A percentile compares a stretch with the other conserved stretches of the same genome.
These are phyloP conservation scores for Saccharomyces mikatae DNA, from an alignment of 805 yeast species.

Conservation along the genomic window DNA sequence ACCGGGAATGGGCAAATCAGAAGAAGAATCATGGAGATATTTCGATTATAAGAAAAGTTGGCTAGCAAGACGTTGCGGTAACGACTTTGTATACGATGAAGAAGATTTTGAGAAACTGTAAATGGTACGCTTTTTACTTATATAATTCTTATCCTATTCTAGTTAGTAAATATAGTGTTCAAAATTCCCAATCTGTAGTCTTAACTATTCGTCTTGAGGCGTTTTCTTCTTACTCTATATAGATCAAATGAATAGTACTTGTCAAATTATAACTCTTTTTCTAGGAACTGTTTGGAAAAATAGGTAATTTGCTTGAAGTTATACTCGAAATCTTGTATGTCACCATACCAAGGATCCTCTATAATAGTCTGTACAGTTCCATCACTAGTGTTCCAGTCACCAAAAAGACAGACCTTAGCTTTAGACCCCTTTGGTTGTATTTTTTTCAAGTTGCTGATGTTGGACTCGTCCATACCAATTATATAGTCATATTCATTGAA, in stretches of 20 bases:
- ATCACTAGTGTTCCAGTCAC: conserved; percentile 61
- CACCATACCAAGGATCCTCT: conserved; percentile 92
- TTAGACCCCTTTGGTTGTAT: conserved; percentile 43
- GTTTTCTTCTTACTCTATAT: neutral
- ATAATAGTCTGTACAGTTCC: conserved; percentile 46
- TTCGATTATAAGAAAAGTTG: conserved; percentile 75
- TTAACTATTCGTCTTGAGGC: neutral
- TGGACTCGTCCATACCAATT: conserved; percentile 64
- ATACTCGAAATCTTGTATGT: conserved; percentile 68
- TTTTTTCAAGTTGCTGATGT: conserved; percentile 42
- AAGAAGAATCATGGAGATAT: conserved; percentile 54
- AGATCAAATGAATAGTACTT: neutral
- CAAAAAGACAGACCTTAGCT: conserved; percentile 57
- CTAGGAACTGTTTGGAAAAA: conserved; percentile 65
- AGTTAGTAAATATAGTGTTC: neutral
- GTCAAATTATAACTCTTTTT: conserved; percentile 34
- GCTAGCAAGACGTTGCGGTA: conserved; percentile 45
- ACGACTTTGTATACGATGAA: conserved; percentile 31
- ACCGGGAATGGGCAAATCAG: conserved; percentile 53
- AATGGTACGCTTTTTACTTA: neutral
- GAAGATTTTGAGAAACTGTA: conserved; percentile 41
- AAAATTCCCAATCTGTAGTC: neutral
- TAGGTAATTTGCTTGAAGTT: conserved; percentile 69
- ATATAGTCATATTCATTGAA: conserved; percentile 57
- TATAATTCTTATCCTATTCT: neutral